Conservation (phyloP, 768 basidiomycete species). For the Lyophyllum shimeji region DNA sequence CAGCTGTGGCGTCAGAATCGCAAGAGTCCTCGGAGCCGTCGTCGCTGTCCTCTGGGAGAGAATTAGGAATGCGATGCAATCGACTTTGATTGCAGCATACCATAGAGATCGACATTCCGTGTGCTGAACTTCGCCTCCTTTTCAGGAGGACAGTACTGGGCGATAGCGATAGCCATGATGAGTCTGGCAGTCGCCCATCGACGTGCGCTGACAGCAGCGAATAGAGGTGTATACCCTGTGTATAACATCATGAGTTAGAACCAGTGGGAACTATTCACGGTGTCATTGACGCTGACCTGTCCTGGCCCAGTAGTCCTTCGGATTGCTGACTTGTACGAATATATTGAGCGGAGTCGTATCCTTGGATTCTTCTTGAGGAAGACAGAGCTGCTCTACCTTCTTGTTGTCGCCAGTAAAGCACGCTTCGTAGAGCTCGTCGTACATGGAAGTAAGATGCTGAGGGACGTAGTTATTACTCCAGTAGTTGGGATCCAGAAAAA, state of each 20-base stretch:
- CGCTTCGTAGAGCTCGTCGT: slow-evolving; percentile 59
- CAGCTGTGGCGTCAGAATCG: slow-evolving; percentile 39
- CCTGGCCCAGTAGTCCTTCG: slow-evolving; percentile 10
- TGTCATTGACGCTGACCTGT: slow-evolving; percentile 22
- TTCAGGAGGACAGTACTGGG: slow-evolving; percentile 48
- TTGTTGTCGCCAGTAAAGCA: slow-evolving; percentile 52
- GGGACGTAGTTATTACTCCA: slow-evolving; percentile 29
- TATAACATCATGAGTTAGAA: neutral
- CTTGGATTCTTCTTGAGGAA: slow-evolving; percentile 36
- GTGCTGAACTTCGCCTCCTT: slow-evolving; percentile 34
- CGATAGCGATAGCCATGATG: slow-evolving; percentile 53
- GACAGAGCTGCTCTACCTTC: slow-evolving; percentile 50
- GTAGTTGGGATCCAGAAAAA: neutral
- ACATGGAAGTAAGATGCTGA: slow-evolving; percentile 32
- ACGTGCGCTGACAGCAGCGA: slow-evolving; percentile 45
- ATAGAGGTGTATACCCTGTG: slow-evolving; percentile 49
- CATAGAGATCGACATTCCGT: slow-evolving; percentile 29
- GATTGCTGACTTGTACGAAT: slow-evolving; percentile 30
- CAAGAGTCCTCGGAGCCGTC: slow-evolving; percentile 41
- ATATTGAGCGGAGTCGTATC: slow-evolving; percentile 40
- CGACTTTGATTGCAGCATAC: slow-evolving; percentile 20
- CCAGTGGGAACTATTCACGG: neutral
- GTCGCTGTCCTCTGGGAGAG: slow-evolving; percentile 13
- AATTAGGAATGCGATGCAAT: neutral
- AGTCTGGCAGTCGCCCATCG: slow-evolving; percentile 60